phyloP scores from a whole-genome alignment of 2,329 filamentous ascomycete genomes.

The Botrytis aclada region DNA sequence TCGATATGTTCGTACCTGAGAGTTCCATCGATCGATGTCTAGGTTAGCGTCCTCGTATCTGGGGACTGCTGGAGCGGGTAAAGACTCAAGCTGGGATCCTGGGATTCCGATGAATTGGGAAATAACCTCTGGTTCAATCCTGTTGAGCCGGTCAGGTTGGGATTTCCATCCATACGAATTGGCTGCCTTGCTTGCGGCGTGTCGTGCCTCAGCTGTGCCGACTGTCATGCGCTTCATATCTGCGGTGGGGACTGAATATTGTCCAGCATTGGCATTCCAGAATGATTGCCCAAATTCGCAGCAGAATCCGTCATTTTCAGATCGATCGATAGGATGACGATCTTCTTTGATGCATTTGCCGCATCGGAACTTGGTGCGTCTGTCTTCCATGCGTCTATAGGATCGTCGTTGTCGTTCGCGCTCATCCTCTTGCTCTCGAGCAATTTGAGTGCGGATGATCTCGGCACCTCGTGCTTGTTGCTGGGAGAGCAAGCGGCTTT shows the following conservation, averaged over 20 bases:
- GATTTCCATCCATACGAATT: constrained; percentile 19
- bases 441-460: background rate
- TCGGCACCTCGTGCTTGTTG: background rate
- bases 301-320: constrained; percentile 24
- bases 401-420: background rate
- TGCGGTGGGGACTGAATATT: background rate
- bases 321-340: background rate
- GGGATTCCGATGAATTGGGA: constrained; percentile 7
- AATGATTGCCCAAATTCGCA: constrained; percentile 23
- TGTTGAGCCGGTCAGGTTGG: background rate
- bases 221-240: background rate
- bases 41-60: constrained; percentile 20
- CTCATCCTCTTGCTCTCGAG: constrained; percentile 8
- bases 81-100: constrained; percentile 4
- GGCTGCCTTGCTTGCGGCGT: constrained; percentile 17
- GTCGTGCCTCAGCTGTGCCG: constrained; percentile 3
- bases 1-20: constrained; percentile 12
- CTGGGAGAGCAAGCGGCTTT: background rate
- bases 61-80: background rate
- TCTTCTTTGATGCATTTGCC: constrained; percentile 14
- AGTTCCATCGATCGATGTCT: constrained; percentile 21
- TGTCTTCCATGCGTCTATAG: background rate
- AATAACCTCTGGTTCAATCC: constrained; percentile 13
- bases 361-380: constrained; percentile 17
- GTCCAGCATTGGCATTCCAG: constrained; percentile 3